Base-by-base conservation (phyloP, 352 stramenopile genomes). In the Globisporangium abappressorium region DNA sequence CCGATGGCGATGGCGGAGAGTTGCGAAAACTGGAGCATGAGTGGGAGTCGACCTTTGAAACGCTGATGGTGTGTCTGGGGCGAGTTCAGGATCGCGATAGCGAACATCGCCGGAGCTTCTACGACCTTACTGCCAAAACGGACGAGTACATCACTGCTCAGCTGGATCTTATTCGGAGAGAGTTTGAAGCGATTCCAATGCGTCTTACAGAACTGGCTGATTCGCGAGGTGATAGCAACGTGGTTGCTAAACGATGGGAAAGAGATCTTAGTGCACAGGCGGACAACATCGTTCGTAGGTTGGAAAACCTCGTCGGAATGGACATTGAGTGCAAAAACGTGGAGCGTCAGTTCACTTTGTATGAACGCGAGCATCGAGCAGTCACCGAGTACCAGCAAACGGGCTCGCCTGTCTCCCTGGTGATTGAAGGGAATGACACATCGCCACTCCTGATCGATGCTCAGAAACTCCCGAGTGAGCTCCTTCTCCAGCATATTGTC, bases 1-100 rank as follows among this genome's bases (percentile, higher is more conserved):
- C 5, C 14, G 58, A 78, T 53, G 26, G 38, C 41, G 41, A 74
- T 56, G 18, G 49, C 58, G n/a, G 57, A 61, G 34, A 59, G 72
- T 15, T 89, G 28, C 76, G 70, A 14, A 88, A 81, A 30, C 71
- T 87, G 0, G 82, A 92, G 26, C 55, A 83, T 11, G 75, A 76
- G 49, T 92, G 84, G 82, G 84, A 88, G 14, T 90, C 82, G 18
- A 76, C 79, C 0, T 84, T 80, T 43, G 84, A 92, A 14, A 91
- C 84, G 2, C 43, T 91, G 3, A 61, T 89, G 9, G 57, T 84
- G n/a, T 92, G 84, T 26, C 66, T 92, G 9, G 55, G 67, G 33
- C 72, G 80, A 56, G 82, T 92, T 7, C 79, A 91, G 58, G 79
- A 90, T 36, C 73, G 75, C 24, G 83, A 86, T 33, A 79, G 81